Evolutionary conservation across 176 grass and related monocot species (phyloP).

Genomic region (Triticum turgidum): DNA sequence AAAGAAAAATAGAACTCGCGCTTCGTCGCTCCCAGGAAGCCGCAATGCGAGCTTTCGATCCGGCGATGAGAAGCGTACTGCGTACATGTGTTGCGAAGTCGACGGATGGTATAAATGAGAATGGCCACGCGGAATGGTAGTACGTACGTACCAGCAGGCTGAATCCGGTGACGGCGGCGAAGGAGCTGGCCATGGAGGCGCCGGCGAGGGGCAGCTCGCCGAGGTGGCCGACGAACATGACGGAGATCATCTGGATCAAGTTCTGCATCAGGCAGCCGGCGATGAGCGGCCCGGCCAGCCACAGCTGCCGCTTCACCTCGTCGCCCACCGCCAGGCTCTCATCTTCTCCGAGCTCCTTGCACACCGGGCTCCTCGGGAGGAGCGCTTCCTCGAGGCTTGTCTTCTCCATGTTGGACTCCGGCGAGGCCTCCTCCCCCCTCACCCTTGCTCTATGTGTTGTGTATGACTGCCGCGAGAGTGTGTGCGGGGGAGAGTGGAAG

Average conservation of each 20-base stretch:
- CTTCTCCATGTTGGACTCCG: conserved; percentile 5
- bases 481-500: neutral
- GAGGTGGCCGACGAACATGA: conserved; percentile 42
- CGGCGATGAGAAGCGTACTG: neutral
- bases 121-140: neutral
- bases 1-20: too few relatives aligned
- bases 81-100: neutral
- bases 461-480: neutral
- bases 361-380: neutral
- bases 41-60: neutral
- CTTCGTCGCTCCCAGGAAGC: neutral
- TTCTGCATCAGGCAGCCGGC: conserved; percentile 7
- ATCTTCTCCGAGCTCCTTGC: neutral
- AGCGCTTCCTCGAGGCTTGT: neutral
- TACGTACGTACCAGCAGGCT: conserved; percentile 13
- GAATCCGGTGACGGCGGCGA: conserved; percentile 22
- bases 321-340: neutral
- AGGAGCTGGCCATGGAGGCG: conserved; percentile 28
- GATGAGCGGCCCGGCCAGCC: conserved; percentile 38
- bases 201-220: conserved; percentile 33
- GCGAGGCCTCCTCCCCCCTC: neutral
- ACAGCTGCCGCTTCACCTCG: conserved; percentile 31
- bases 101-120: neutral
- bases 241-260: conserved; percentile 31
- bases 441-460: neutral